Base-by-base conservation (phyloP, 495 filamentous ascomycete species). In the Neurospora tetrasperma region DNA sequence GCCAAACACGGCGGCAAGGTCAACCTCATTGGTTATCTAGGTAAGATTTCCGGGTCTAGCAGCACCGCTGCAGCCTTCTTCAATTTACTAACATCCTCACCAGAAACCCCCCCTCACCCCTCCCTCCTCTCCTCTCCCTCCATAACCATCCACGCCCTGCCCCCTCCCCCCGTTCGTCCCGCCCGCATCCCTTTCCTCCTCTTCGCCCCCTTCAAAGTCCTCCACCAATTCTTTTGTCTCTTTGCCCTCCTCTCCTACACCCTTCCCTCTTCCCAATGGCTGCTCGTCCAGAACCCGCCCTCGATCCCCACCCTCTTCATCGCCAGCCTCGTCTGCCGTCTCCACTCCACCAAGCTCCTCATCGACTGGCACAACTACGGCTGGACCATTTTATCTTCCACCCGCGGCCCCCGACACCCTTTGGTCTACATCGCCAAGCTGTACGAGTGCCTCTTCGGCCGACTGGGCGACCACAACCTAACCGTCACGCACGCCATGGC, bases 331-430 rank as follows among this genome's bases (percentile, higher is more conserved):
- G 83, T 92, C 69, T 94, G 92, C 78, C 89, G 88, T 77, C 83
- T 97, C 71, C 92, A 96, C 48, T 90, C 93, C 73, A 95, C 92
- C 35, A 87, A 86, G 72, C 88, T 98, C 3, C 86, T 98, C 43
- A 93, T 98, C 72, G 96, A 99, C 82, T 99, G 96, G 96, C 96
- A 99, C 84, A 99, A 99, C 81, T 97, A 97, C 81, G 95, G 96
- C 74, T 97, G 93, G 86, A 94, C 92, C n/a, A 95, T 98, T 73
- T 89, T 99, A 5, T 89, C 92, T 31, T 80, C 81, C 48, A 85
- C 76, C 76, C 92, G 78, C 88, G 93, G 83, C 78, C 90, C 46
- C 81, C 86, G 62, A 72, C 95, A 97, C 79, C 93, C 92, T 0
- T 85, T 98, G 9, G 94, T 98, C 18, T 83, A 75, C 71, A 76